Evolutionary conservation across 306 rosid genomes (phyloP), one percentile per base, ranked within the genome.

Genomic region (Ormosia semicastrata): DNA sequence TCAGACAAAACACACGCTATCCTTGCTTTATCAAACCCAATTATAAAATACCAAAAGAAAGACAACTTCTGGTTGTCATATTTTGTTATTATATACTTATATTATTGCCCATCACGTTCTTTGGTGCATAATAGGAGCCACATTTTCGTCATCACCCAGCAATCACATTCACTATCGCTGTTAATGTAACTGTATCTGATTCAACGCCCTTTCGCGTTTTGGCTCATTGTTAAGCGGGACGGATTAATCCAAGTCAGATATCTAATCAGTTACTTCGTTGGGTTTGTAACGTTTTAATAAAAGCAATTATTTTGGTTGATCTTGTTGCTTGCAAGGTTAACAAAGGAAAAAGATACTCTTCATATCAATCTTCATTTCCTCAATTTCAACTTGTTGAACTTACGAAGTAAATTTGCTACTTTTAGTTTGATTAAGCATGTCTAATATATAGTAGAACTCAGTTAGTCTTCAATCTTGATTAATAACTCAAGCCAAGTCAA

Each of bases 101-200:
- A 59, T 74, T 41, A 81, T 66, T 44, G n/a, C 62, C 71, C 65
- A 58, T 75, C 81, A 44, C 44, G 67, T 49, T 75, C 81, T 75
- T 82, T 75, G 37, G 66, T 67, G 17, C 56, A 49, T 75, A 18
- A 8, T 66, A 47, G 47, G 54, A 75, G 77, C 81, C 81, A 56
- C 65, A 18, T 49, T n/a, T 66, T 30, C 47, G 44, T 66, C 81
- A 57, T 46, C 81, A 56, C 60, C 39, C 6, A 7, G 24, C 73
- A 0, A 56, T 44, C 43, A 33, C 46, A 24, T 24, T 63, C 32
- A 5, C 3, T 8, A 50, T 33, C 4, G 14, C 46, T 56, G 52
- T 63, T 52, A n/a, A 50, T 3, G 15, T 59, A 15, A 46, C 5
- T 73, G 8, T 53, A 36, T 72, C 3, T 14, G 7, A 36, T 11